A percentile compares a stretch with the other conserved stretches of the same genome.
Evolutionary conservation across 2,329 filamentous ascomycete genomes (phyloP).

Genomic region (Neoascochyta sp.): DNA sequence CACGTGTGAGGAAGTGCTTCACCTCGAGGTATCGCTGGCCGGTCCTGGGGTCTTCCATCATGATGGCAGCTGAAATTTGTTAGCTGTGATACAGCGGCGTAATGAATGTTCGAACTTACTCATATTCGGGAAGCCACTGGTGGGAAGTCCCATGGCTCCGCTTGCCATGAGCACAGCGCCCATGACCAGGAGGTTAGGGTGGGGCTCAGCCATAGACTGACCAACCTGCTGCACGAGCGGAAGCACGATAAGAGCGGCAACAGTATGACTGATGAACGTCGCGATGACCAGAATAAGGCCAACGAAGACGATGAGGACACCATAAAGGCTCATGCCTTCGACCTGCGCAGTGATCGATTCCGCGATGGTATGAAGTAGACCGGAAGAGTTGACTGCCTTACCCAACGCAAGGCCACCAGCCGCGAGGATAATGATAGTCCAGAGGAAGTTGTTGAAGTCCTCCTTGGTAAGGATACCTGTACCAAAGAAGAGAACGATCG

Average conservation of each 20-base stretch:
- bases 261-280: constrained; percentile 96
- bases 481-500: constrained; percentile 92
- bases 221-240: constrained; percentile 88
- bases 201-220: constrained; percentile 75
- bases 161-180: constrained; percentile 92
- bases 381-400: constrained; percentile 90
- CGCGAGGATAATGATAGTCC: constrained; percentile 98
- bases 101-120: constrained; percentile 61
- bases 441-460: constrained; percentile 99
- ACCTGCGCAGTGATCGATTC: constrained; percentile 69
- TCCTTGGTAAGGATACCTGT: constrained; percentile 95
- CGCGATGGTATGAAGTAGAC: constrained; percentile 85
- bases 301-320: constrained; percentile 81
- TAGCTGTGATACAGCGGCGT: constrained; percentile 7
- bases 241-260: constrained; percentile 90
- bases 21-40: constrained; percentile 90
- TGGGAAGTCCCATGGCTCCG: constrained; percentile 95
- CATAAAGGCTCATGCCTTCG: constrained; percentile 76
- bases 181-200: constrained; percentile 95
- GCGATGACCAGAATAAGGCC: constrained; percentile 84
- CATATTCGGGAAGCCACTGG: constrained; percentile 98
- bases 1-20: constrained; percentile 91
- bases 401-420: constrained; percentile 89
- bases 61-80: constrained; percentile 72
- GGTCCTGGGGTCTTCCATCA: constrained; percentile 93